phyloP scores from a whole-genome alignment of 768 basidiomycete species.

The Punctularia strigosozonata region DNA sequence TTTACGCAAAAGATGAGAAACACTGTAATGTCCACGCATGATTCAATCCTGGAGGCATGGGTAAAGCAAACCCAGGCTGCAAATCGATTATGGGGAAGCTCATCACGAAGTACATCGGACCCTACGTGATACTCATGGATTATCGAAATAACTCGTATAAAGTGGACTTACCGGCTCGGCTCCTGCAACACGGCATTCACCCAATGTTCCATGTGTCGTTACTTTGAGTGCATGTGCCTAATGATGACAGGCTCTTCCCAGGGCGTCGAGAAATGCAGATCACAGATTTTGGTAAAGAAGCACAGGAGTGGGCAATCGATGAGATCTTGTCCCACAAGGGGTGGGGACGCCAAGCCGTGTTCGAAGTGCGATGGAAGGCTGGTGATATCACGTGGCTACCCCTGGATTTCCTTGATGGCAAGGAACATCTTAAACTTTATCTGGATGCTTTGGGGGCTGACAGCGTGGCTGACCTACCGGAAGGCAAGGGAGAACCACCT shows the following conservation, averaged over 20 bases:
- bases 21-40: constrained; percentile 20
- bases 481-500: neutral
- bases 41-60: constrained; percentile 15
- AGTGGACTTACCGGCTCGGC: constrained; percentile 11
- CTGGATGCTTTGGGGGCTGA: constrained; percentile 17
- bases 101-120: constrained; percentile 17
- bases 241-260: constrained; percentile 12
- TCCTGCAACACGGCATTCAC: constrained; percentile 11
- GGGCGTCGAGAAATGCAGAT: constrained; percentile 9
- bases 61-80: constrained; percentile 21
- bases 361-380: constrained; percentile 15
- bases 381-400: constrained; percentile 23
- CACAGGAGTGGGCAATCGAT: constrained; percentile 15
- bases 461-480: constrained; percentile 2
- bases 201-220: constrained; percentile 13
- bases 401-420: too few relatives aligned
- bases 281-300: constrained; percentile 3
- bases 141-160: constrained; percentile 11
- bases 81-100: constrained; percentile 17
- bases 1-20: constrained; percentile 17
- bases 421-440: too few relatives aligned
- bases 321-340: constrained; percentile 15
- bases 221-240: constrained; percentile 10
- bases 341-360: constrained; percentile 10
- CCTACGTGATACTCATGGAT: constrained; percentile 11